These are phyloP conservation scores for Penicillium mononematosum DNA, from an alignment of 495 filamentous ascomycete genomes.

Conservation along the genomic window DNA sequence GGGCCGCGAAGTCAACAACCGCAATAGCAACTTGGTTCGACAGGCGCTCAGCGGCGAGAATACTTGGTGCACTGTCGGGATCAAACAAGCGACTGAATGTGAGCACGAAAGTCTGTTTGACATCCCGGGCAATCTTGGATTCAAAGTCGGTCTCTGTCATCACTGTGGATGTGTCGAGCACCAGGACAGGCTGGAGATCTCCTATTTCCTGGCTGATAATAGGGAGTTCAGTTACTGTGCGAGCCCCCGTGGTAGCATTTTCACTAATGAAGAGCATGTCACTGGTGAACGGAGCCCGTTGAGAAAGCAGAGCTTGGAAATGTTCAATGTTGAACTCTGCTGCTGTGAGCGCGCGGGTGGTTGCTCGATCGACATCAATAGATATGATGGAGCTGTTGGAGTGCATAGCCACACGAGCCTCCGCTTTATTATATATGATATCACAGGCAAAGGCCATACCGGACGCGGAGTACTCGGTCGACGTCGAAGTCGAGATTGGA, in stretches of 20 bases:
- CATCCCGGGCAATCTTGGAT: constrained; percentile 31
- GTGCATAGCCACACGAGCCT: constrained; percentile 38
- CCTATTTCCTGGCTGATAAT: constrained; percentile 39
- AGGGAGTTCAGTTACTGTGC: constrained; percentile 36
- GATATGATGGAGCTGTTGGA: constrained; percentile 42
- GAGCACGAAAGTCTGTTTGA: constrained; percentile 38
- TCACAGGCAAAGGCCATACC: constrained; percentile 40
- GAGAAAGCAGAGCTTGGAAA: constrained; percentile 36
- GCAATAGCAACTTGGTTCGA: constrained; percentile 36
- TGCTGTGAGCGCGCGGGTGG: constrained; percentile 21
- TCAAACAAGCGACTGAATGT: constrained; percentile 41
- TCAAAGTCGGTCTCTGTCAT: constrained; percentile 37
- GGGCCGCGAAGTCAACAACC: constrained; percentile 33
- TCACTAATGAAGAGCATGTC: constrained; percentile 38
- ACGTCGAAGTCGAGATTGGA: constrained; percentile 5
- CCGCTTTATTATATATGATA: constrained; percentile 33
- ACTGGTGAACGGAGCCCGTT: constrained; percentile 42
- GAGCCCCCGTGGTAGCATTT: constrained; percentile 32
- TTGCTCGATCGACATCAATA: constrained; percentile 23
- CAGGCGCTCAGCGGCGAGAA: constrained; percentile 24
- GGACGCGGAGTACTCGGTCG: constrained; percentile 26
- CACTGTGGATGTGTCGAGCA: constrained; percentile 34
- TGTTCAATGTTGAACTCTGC: constrained; percentile 37
- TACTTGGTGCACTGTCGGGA: constrained; percentile 27
- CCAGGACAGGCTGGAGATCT: constrained; percentile 35